phyloP scores from a whole-genome alignment of 1,139 yeast genomes.

The Saccharomyces hybrid region DNA sequence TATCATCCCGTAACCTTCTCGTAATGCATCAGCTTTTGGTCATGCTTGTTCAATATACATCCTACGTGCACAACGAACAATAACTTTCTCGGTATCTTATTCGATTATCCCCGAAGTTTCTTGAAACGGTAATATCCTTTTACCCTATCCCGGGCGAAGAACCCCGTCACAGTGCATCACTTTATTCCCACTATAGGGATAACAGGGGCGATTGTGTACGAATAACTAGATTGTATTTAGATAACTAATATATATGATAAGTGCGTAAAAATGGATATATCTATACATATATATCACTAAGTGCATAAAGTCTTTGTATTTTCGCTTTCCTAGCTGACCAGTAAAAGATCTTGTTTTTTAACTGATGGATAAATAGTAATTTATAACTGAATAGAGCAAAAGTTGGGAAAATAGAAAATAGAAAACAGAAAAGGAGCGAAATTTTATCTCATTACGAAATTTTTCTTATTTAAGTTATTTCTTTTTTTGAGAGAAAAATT shows the following conservation, averaged over 20 bases:
- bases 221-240: neutral
- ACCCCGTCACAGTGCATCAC: neutral
- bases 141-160: neutral
- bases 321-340: neutral
- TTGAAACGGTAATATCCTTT: neutral
- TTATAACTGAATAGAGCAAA: neutral
- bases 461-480: slow-evolving; percentile 4
- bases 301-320: slow-evolving; percentile 1
- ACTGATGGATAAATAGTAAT: neutral
- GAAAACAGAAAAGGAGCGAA: neutral
- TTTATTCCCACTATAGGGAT: neutral
- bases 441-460: neutral
- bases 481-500: slow-evolving; percentile 17
- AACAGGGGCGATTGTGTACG: neutral
- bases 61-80: neutral
- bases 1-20: neutral
- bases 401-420: neutral
- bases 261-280: neutral
- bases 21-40: neutral
- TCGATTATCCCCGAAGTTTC: neutral
- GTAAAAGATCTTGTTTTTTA: neutral
- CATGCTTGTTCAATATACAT: neutral
- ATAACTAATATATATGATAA: neutral
- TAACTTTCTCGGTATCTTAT: neutral
- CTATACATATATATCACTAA: neutral